Evolutionary conservation across 2,329 filamentous ascomycete genomes (phyloP), one percentile per base, ranked within the genome.

Genomic region (Nemania sp.): DNA sequence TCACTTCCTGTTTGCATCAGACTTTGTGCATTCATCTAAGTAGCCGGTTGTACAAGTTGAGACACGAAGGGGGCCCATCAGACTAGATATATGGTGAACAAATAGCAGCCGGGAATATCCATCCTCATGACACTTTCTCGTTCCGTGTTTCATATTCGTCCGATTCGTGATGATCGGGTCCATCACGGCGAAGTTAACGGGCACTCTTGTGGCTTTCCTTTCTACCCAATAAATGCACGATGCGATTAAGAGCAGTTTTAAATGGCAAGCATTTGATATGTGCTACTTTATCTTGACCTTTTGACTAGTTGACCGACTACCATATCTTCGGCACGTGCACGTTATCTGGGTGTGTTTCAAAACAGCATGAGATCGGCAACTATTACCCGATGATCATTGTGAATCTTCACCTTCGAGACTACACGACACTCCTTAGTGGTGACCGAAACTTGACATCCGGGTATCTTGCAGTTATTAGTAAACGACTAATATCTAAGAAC

Each of bases 101-200:
- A 31, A 39, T 12, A 20, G 40, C 46, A 33, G 12, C 17, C 22
- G 23, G 31, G 36, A 30, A 52, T 31, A 34, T 24, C 20, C 36
- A 31, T 15, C n/a, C n/a, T n/a, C 42, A n/a, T 44, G 37, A 50
- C 3, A n/a, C 34, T 22, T 33, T 34, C n/a, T 15, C 34, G 20
- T 34, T 28, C n/a, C 20, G 3, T n/a, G 24, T 24, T 23, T 14
- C 23, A n/a, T 40, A 36, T 20, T 47, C 22, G 31, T 37, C 31
- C 43, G 23, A 46, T n/a, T 43, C 9, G 23, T 30, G 43, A 37
- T 44, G 33, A 23, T 47, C 26, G 19, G 43, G 31, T 50, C 53
- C 31, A 42, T 46, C 44, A 40, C 50, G 47, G 28, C 33, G 11
- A 8, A 40, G 50, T 57, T 50, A 57, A 46, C 28, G 54, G 50